Evolutionary conservation across 306 rosid species (phyloP), one percentile per base, ranked within the genome.

Genomic region (Cicer cuneatum): DNA sequence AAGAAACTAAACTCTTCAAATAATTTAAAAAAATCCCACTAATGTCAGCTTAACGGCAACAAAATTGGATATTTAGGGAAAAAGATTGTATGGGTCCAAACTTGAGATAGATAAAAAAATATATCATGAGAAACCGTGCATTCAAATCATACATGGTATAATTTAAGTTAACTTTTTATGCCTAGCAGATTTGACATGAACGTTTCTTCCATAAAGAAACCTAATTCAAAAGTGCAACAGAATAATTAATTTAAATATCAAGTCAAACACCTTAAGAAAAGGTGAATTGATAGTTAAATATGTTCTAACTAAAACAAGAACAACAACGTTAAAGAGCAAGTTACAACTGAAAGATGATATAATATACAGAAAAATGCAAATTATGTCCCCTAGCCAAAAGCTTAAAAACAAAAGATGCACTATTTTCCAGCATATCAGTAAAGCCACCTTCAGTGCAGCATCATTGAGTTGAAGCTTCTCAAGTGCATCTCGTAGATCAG

Each of bases 381-480:
- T 40, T 40, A 63, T 33, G 56, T 21, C 66, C 38, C 59, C 39
- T 72, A 43, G 56, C 62, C 5, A 6, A 72, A 78, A 64, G 60
- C 15, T 42, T 63, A 38, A 24, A 46, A 74, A 78, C 65, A 18
- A 57, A 53, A 73, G n/a, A 79, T 69, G 52, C 43, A 75, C 43
- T 70, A 21, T 45, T 79, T 47, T 79, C 42, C 49, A 70, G 59
- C 82, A 76, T 43, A 38, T 59, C 62, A 72, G 51, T 75, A 61
- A 24, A 38, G 39, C 74, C 73, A 91, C 97, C 97, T 93, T 91
- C 77, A 91, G 78, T 46, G 98, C 97, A 75, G 97, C 97, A 87
- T 93, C 98, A 59, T 93, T 93, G 35, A 93, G 96, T 83, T 93
- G 98, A 76, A 93, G 91, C 82, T 93, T 93, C 88, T 93, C 97